Conservation (phyloP, 2,329 filamentous ascomycete species). For the Chlorencoelia australis region DNA sequence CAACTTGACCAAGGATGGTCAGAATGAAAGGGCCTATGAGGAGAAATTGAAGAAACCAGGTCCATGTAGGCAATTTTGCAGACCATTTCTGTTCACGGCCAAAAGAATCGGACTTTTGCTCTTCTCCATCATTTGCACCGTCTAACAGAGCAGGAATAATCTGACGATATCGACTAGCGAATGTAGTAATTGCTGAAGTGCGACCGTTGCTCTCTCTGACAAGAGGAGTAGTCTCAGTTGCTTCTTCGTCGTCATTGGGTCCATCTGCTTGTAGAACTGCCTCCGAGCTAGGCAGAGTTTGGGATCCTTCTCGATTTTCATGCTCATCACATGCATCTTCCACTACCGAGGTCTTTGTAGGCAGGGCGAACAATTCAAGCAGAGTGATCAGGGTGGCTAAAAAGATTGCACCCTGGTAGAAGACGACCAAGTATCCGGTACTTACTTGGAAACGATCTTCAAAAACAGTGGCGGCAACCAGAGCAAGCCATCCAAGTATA, state of each 20-base stretch:
- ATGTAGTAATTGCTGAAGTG: slow-evolving; percentile 47
- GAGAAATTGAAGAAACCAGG: slow-evolving; percentile 81
- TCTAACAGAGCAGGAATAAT: slow-evolving; percentile 19
- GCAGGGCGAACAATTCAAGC: slow-evolving; percentile 69
- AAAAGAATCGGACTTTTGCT: slow-evolving; percentile 38
- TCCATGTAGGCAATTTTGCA: slow-evolving; percentile 64
- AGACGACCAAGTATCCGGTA: slow-evolving; percentile 70
- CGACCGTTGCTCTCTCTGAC: slow-evolving; percentile 31
- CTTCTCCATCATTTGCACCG: slow-evolving; percentile 18
- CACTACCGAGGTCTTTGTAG: slow-evolving; percentile 60
- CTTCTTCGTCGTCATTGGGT: slow-evolving; percentile 19
- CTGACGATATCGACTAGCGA: slow-evolving; percentile 40
- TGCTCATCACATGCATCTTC: slow-evolving; percentile 43
- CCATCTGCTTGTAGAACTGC: slow-evolving; percentile 30
- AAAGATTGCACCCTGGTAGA: slow-evolving; percentile 69
- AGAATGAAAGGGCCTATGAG: slow-evolving; percentile 69
- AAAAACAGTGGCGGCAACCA: slow-evolving; percentile 65
- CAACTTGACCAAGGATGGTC: slow-evolving; percentile 67
- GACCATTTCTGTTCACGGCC: slow-evolving; percentile 81
- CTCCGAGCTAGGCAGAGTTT: slow-evolving; percentile 26
- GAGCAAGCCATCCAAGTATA: slow-evolving; percentile 57
- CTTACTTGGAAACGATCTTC: slow-evolving; percentile 64
- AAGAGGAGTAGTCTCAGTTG: slow-evolving; percentile 46
- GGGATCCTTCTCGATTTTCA: slow-evolving; percentile 31
- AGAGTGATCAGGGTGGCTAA: slow-evolving; percentile 66